Evolutionary conservation across 139 green algal genomes (phyloP), one percentile per base, ranked within the genome.

Genomic region (Trebouxia sp.): DNA sequence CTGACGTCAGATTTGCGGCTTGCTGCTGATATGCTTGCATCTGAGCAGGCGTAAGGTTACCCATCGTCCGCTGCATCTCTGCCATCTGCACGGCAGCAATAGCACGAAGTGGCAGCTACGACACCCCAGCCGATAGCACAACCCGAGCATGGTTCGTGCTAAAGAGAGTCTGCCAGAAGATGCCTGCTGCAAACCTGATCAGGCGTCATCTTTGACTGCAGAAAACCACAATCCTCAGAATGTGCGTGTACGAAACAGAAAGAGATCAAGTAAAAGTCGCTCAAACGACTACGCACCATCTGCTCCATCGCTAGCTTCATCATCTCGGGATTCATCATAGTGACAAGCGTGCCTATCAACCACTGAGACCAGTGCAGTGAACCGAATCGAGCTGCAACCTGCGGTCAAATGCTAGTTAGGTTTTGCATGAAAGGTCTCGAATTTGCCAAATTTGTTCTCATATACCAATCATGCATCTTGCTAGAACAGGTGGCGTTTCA

Each of bases 251-350:
- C 22, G 22, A 58, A 22, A 3, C 22, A 28, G 50, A 17, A 58
- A 22, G 20, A 58, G 22, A 17, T 28, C 50, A 58, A 58, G 26
- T 28, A 17, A 58, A 3, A 58, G 5, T 58, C 50, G 26, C 1
- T 28, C 50, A 58, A 58, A 3, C 26, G 50, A 3, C 26, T 58
- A 17, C 20, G 7, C 6, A 77, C 43, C 41, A 56, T 77, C 69
- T 77, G 69, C 41, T 56, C 43, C 69, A 77, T 77, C 10, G 69
- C 69, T 11, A 77, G n/a, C 69, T 53, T 51, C 69, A 77, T 77
- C 69, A 77, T 77, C 41, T 77, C 69, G 26, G 69, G 69, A 51
- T 53, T 77, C 69, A 77, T 77, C 24, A 41, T 77, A 7, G 43
- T 17, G 8, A 7, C 39, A 6, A 8, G 15, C 14, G 17, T 35